Evolutionary conservation across 176 grass and related monocot genomes (phyloP).

Genomic region (Oryza brachyantha): DNA sequence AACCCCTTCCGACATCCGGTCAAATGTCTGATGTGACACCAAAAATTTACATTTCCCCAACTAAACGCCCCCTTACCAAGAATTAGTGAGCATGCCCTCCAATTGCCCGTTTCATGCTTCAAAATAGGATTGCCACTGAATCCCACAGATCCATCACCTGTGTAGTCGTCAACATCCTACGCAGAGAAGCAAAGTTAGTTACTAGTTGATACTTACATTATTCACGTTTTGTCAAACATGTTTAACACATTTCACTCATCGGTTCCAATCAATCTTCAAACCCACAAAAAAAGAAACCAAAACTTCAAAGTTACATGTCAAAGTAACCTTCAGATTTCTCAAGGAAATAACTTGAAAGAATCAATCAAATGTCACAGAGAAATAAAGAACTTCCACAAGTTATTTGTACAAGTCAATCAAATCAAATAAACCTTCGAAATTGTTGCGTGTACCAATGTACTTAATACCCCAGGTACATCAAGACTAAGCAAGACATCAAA

Average conservation of each 20-base stretch:
- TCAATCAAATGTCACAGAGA: constrained; percentile 7
- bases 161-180: constrained; percentile 50
- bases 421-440: neutral
- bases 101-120: constrained; percentile 79
- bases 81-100: constrained; percentile 91
- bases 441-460: neutral
- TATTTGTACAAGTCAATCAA: constrained; percentile 22
- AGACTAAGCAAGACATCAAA: neutral
- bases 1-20: too few species aligned
- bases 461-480: neutral
- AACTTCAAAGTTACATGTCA: neutral
- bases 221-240: constrained; percentile 18
- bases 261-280: neutral
- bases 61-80: too few species aligned
- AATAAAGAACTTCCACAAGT: neutral
- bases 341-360: neutral
- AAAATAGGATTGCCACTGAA: constrained; percentile 66
- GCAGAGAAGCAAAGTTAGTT: constrained; percentile 15
- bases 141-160: constrained; percentile 79
- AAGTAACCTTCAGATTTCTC: constrained; percentile 13
- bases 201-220: constrained; percentile 20
- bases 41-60: too few species aligned
- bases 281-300: neutral
- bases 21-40: too few species aligned
- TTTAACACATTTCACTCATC: neutral